phyloP scores from a whole-genome alignment of 441 rosid genomes.

The Populus hybrid region DNA sequence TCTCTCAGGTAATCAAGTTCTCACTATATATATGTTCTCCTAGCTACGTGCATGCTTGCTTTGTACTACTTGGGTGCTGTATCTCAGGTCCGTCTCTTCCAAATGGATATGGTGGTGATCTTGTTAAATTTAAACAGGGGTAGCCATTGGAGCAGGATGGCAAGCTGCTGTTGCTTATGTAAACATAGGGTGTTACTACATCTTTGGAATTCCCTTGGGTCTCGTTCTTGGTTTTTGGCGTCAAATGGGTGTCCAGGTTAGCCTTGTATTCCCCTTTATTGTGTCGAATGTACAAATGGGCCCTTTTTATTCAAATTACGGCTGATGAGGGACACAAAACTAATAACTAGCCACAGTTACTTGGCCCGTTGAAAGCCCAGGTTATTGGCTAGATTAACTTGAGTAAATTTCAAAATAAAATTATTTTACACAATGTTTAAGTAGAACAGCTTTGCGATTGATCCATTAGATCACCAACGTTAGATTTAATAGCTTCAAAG shows the following conservation, averaged over 20 bases:
- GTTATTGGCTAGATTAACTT: no score
- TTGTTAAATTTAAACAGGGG: constrained; percentile 28
- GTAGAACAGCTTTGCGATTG: no score
- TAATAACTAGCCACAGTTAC: no score
- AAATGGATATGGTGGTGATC: neutral
- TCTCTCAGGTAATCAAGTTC: constrained; percentile 49
- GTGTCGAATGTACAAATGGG: neutral
- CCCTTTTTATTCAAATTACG: neutral
- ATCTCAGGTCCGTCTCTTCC: neutral
- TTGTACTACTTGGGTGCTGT: neutral
- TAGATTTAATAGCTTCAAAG: no score
- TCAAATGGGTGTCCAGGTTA: constrained; percentile 39
- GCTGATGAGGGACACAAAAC: neutral
- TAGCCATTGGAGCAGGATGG: constrained; percentile 75
- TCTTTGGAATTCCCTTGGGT: constrained; percentile 53
- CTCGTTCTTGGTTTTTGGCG: constrained; percentile 42
- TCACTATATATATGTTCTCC: neutral
- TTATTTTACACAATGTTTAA: no score
- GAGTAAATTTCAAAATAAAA: no score
- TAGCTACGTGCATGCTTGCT: no score
- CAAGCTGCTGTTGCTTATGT: constrained; percentile 52
- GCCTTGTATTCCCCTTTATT: neutral
- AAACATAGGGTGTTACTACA: constrained; percentile 54
- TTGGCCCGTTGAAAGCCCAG: no score
- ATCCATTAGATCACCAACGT: neutral